These are phyloP conservation scores for Plectranthus barbatus DNA, from an alignment of 257 asterid genomes.

Conservation along the genomic window DNA sequence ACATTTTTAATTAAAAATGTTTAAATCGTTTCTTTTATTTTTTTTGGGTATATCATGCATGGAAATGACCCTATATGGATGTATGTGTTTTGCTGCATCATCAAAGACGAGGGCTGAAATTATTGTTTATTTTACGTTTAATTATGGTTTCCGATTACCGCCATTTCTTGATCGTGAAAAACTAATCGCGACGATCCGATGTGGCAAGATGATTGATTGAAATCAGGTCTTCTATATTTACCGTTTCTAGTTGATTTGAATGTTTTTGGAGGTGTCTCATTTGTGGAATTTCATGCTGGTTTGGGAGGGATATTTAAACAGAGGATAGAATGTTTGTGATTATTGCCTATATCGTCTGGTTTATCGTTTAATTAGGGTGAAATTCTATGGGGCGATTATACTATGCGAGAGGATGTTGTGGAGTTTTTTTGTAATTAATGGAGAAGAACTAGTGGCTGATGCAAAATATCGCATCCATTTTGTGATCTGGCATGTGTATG, in stretches of 20 bases:
- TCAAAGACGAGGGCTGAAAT: not conserved
- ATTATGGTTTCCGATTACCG: not conserved
- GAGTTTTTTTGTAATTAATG: not conserved
- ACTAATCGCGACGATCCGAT: not conserved
- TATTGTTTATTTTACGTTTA: not conserved
- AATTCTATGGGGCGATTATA: not conserved
- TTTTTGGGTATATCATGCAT: too few species aligned
- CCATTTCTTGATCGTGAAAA: not conserved
- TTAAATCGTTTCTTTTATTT: too few species aligned
- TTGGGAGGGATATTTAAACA: not conserved
- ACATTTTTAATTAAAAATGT: too few species aligned
- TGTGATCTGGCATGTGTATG: not conserved
- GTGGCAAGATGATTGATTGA: not conserved
- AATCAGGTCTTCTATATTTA: not conserved
- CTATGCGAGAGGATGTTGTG: not conserved
- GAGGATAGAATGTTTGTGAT: not conserved
- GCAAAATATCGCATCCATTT: not conserved
- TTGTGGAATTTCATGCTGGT: not conserved
- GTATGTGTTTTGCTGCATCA: not conserved
- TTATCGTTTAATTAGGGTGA: not conserved
- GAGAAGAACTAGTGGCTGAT: not conserved
- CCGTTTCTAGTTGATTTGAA: not conserved
- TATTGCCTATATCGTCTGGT: not conserved
- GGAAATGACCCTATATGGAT: too few species aligned
- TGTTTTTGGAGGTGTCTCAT: too few species aligned